Evolutionary conservation across 441 rosid species (phyloP).

Genomic region (Euphorbia schlechtendalii): DNA sequence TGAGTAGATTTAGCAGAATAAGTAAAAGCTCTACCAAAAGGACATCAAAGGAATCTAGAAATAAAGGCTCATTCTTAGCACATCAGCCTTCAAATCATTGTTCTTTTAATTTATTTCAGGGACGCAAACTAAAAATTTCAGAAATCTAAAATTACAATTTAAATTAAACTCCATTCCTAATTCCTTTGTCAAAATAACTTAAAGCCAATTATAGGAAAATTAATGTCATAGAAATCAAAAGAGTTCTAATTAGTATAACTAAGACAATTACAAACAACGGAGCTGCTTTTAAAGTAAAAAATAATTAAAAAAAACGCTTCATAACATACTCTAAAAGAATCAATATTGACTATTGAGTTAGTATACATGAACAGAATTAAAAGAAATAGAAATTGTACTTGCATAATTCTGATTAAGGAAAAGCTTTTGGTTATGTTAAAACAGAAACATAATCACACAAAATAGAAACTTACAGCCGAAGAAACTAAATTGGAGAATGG

Average conservation of each 20-base stretch:
- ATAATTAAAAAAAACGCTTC: too few relatives aligned
- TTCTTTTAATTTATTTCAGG: not conserved
- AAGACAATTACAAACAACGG: too few relatives aligned
- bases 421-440: not conserved
- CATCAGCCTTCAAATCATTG: not conserved
- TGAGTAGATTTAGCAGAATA: not conserved
- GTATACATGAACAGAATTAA: too few relatives aligned
- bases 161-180: not conserved
- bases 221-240: not conserved
- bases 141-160: not conserved
- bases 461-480: too few relatives aligned
- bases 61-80: not conserved
- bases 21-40: not conserved
- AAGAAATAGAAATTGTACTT: not conserved
- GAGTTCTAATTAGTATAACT: too few relatives aligned
- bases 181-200: not conserved
- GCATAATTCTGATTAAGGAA: not conserved
- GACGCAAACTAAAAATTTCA: not conserved
- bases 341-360: too few relatives aligned
- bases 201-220: not conserved
- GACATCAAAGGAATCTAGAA: not conserved
- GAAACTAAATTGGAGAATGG: too few relatives aligned
- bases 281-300: too few relatives aligned
- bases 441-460: too few relatives aligned
- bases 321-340: too few relatives aligned